Percentiles rank a stretch among this genome's conserved stretches.
Conservation (phyloP, 352 stramenopile species). For the Pythium plurisporium region DNA sequence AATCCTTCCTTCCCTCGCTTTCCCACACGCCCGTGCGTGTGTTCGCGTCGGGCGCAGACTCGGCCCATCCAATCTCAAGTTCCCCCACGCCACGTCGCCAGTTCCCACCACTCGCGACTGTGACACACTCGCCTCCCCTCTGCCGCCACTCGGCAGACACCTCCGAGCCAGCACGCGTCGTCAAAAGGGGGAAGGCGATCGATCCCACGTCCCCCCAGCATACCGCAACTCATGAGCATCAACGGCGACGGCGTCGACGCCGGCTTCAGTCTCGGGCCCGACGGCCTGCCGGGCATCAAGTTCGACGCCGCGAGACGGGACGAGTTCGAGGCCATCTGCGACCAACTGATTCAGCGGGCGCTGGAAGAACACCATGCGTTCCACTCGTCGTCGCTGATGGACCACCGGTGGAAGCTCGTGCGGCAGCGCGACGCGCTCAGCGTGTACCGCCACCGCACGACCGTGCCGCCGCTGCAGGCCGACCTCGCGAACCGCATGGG, state of each 20-base stretch:
- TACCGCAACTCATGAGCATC: conserved; percentile 2
- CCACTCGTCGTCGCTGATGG: conserved; percentile 29
- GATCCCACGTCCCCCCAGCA: not conserved
- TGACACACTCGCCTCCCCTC: not conserved
- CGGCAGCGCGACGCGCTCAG: conserved; percentile 49
- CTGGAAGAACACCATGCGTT: conserved; percentile 54
- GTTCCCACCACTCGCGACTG: not conserved
- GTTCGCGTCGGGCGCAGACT: not conserved
- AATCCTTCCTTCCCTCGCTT: not conserved
- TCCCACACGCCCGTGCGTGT: not conserved
- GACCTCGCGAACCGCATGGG: not conserved
- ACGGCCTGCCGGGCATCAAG: conserved; percentile 31
- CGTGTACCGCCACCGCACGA: conserved; percentile 42
- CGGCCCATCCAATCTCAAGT: no score
- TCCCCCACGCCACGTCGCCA: not conserved
- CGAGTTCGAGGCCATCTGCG: conserved; percentile 42
- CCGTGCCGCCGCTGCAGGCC: conserved; percentile 9
- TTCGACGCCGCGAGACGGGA: conserved; percentile 33
- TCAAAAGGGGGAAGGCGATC: no score
- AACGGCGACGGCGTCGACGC: conserved; percentile 8
- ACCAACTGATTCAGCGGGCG: conserved; percentile 56
- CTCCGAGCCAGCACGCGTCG: not conserved
- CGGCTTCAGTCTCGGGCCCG: conserved; percentile 20
- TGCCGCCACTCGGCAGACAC: no score
- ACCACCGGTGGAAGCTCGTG: conserved; percentile 50